Conservation (phyloP, 2,329 filamentous ascomycete species). For the Mariannaea elegans region DNA sequence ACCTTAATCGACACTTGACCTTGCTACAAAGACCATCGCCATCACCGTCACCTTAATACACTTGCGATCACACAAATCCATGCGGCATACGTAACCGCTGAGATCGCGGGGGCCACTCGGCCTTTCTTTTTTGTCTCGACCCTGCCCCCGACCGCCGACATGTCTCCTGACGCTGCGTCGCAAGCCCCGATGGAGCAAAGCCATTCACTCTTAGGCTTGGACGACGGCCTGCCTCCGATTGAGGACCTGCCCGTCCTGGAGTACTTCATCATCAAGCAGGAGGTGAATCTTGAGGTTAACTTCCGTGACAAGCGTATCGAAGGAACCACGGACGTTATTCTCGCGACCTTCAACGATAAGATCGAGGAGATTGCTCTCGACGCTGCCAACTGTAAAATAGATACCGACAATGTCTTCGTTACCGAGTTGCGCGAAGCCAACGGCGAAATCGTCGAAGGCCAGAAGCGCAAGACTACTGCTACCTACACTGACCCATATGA, state of each 20-base stretch:
- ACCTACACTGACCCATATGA: conserved; percentile 73
- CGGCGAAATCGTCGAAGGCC: conserved; percentile 48
- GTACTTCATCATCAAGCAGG: conserved; percentile 78
- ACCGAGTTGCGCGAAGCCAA: conserved; percentile 48
- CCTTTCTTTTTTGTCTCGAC: conserved; percentile 32
- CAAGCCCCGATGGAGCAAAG: conserved; percentile 29
- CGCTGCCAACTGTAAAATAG: conserved; percentile 69
- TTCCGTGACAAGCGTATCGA: conserved; percentile 78
- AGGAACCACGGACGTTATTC: conserved; percentile 83
- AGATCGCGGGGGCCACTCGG: conserved; percentile 39
- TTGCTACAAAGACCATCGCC: background rate
- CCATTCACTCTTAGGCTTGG: conserved; percentile 43
- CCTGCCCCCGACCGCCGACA: conserved; percentile 27
- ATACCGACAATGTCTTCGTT: conserved; percentile 62
- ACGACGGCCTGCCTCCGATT: conserved; percentile 45
- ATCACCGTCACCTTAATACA: background rate
- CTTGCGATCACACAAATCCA: conserved; percentile 27
- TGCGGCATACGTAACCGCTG: conserved; percentile 30
- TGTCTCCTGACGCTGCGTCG: conserved; percentile 31
- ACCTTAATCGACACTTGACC: background rate
- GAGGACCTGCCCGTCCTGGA: conserved; percentile 50
- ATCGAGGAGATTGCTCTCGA: conserved; percentile 68
- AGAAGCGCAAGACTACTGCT: conserved; percentile 51
- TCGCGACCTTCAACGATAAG: conserved; percentile 70
- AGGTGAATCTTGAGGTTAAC: conserved; percentile 88